Evolutionary conservation across 441 rosid genomes (phyloP).

Genomic region (Mallotus japonicus): DNA sequence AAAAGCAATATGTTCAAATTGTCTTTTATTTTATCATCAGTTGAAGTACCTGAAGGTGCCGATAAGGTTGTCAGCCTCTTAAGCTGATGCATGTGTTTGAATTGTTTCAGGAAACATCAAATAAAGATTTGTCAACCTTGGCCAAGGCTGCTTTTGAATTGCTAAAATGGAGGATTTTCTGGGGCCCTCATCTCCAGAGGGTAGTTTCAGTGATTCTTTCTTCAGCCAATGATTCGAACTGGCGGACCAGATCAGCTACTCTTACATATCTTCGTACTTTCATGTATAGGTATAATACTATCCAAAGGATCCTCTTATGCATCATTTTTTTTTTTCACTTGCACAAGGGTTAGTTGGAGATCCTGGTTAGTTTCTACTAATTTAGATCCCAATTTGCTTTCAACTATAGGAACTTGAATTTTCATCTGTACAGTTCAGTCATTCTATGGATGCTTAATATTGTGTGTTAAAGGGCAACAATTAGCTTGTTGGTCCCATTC

Average conservation of each 20-base stretch:
- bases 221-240: slow-evolving; percentile 76
- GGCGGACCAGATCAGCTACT: slow-evolving; percentile 97
- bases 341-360: not conserved
- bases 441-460: not conserved
- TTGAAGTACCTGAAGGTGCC: not conserved
- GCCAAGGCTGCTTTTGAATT: slow-evolving; percentile 97
- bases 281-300: slow-evolving; percentile 78
- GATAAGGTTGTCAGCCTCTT: not conserved
- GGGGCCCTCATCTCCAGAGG: slow-evolving; percentile 79
- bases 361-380: not conserved
- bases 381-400: not conserved
- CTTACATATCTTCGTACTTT: slow-evolving; percentile 89
- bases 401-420: not conserved
- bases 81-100: slow-evolving; percentile 25
- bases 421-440: not conserved
- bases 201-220: slow-evolving; percentile 67
- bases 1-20: not conserved
- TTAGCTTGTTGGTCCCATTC: slow-evolving; percentile 1
- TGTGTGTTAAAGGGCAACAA: not conserved
- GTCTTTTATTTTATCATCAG: not conserved
- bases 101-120: slow-evolving; percentile 80
- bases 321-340: not conserved
- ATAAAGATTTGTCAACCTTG: slow-evolving; percentile 90
- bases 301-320: slow-evolving; percentile 1
- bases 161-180: slow-evolving; percentile 86